A percentile compares a stretch with the other conserved stretches of the same genome.
These are phyloP conservation scores for Pythium biforme DNA, from an alignment of 352 stramenopile species.

Conservation along the genomic window DNA sequence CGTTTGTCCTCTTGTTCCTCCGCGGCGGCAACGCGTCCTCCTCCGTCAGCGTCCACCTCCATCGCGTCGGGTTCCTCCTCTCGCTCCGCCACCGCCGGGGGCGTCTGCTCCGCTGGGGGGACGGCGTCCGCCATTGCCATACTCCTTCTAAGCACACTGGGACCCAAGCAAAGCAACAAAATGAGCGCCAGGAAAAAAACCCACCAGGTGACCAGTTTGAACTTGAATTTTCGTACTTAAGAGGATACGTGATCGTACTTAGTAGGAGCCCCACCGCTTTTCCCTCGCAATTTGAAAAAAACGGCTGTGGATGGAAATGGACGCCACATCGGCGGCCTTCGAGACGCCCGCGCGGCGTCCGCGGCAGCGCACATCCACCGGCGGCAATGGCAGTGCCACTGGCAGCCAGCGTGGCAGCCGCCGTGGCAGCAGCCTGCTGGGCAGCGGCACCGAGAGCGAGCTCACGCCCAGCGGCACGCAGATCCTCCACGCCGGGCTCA, in stretches of 20 bases:
- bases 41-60: neutral
- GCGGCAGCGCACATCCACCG: constrained; percentile 4
- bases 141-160: no score
- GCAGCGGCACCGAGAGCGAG: constrained; percentile 8
- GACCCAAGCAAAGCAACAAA: neutral
- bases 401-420: neutral
- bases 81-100: neutral
- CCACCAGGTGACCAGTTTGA: constrained; percentile 14
- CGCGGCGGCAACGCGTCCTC: neutral
- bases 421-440: constrained; percentile 12
- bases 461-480: constrained; percentile 45
- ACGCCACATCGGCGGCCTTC: neutral
- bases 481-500: constrained; percentile 27
- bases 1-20: neutral
- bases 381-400: neutral
- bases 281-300: neutral
- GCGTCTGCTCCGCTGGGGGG: neutral
- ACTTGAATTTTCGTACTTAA: constrained; percentile 23
- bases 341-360: constrained; percentile 16
- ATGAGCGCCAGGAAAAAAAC: constrained; percentile 7
- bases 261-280: neutral
- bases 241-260: neutral
- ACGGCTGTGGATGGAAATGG: neutral
- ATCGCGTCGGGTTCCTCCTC: neutral
- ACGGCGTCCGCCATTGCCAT: constrained; percentile 11